Evolutionary conservation across 352 stramenopile species (phyloP), one percentile per base, ranked within the genome.

Genomic region (Globisporangium uncinulatum): DNA sequence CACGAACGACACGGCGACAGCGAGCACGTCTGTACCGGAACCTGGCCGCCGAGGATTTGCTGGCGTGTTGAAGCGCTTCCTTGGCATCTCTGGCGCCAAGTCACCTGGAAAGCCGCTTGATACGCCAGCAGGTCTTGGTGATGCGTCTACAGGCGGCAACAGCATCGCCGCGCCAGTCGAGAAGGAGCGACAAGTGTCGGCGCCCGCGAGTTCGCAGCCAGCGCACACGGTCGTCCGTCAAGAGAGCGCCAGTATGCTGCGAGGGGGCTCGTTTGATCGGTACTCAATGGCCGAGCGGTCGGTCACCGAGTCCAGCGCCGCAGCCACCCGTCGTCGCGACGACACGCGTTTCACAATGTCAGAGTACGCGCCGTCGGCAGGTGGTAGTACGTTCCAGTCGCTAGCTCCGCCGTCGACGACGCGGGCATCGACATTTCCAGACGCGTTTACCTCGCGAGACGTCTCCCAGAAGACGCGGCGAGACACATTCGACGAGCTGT

Each of bases 401-500:
- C 20, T 13, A 39, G 31, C 31, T 20, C 31, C 43, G 1, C 31
- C 39, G 20, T 32, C 49, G 20, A 48, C 49, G 20, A 48, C 21
- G 10, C 37, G 37, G 37, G 37, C 44, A 14, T 42, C 59, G n/a
- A 57, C 37, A 2, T 57, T 58, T 42, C 39, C 37, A 3, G 49
- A 36, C 10, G 21, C 36, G 31, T 32, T 21, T n/a, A 51, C 37
- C 9, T 24, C 41, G 8, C 37, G 47, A 59, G 37, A n/a, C 29
- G 4, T 47, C 14, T 54, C 34, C 19, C 43, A 60, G 54, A 60
- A 60, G 31, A 67, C 74, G 41, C 74, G 78, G 34, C 73, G 79
- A 56, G 78, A 71, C 53, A 92, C 82, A 14, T 92, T 92, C 59
- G 79, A 90, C 61, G 73, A 83, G 52, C 59, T 92, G 15, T 92